Conservation (phyloP, 352 stramenopile genomes). For the Phytophthora fragariae region DNA sequence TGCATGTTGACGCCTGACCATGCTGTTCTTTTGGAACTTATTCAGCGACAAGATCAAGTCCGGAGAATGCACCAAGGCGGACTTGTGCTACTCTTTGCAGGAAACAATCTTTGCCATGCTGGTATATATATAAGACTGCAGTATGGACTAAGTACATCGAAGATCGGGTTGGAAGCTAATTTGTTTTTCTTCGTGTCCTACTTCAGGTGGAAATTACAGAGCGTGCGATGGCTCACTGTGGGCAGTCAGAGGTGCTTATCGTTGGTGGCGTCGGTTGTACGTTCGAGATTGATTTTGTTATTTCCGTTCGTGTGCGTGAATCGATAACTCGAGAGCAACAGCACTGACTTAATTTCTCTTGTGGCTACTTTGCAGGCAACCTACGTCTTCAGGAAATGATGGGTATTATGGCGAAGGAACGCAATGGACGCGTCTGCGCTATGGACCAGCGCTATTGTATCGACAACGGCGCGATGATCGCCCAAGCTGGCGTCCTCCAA, state of each 20-base stretch:
- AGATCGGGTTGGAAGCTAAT: background rate
- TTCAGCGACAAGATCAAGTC: conserved; percentile 79
- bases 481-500: conserved; percentile 98
- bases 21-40: background rate
- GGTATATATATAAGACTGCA: conserved; percentile 35
- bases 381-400: conserved; percentile 97
- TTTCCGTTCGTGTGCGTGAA: background rate
- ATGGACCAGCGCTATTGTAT: conserved; percentile 99
- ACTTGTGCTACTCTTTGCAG: conserved; percentile 99
- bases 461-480: conserved; percentile 99
- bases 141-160: background rate
- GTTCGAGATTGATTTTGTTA: conserved; percentile 13
- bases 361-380: conserved; percentile 52
- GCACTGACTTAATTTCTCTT: background rate
- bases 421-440: conserved; percentile 94
- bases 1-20: conserved; percentile 3
- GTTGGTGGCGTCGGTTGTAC: conserved; percentile 99
- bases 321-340: background rate
- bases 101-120: conserved; percentile 99
- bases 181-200: background rate
- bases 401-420: conserved; percentile 96
- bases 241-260: conserved; percentile 97
- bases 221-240: conserved; percentile 99
- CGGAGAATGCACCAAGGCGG: conserved; percentile 93
- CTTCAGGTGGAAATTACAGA: conserved; percentile 98